Base-by-base conservation (phyloP, 805 yeast species). In the Saccharomycopsis schoenii region DNA sequence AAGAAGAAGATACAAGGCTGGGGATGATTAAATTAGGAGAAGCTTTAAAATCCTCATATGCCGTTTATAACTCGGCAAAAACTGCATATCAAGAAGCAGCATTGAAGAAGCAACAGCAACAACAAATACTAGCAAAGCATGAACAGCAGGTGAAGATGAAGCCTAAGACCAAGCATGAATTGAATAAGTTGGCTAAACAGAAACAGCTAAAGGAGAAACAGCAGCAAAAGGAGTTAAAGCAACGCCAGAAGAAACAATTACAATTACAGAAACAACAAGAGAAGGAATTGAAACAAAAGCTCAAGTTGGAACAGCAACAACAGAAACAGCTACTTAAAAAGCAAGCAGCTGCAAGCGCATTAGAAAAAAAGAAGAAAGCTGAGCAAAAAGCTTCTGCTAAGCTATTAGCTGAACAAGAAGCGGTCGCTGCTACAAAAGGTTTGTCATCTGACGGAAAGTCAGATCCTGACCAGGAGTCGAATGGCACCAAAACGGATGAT, bases 61-160 rank as follows among this genome's bases (percentile, higher is more conserved):
- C 52, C 12, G 52, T 47, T 11, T 47, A 47, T 15, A 47, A 47
- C 21, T 2, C 52, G 21, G 52, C 52, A 2, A 47, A 47, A n/a
- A 47, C 52, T 1, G 52, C 52, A 24, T 47, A 47, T 24, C 52
- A 47, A 21, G 52, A 47, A 51, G 39, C 57, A 10, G 51, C 52
- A 34, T 56, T 56, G 25, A 42, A 50, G 41, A 60, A 59, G 43
- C 64, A 62, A 57, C 65, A 63, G 60, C 65, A 57, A 34, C 64
- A 57, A 42, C 59, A 52, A 54, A 47, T 47, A 9, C 52, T 47
- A 21, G 52, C 52, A 10, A 47, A 47, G 10, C 52, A 47, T 15
- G 52, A 47, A 24, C 34, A 47, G 10, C 52, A 47, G n/a, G 52
- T 47, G 11, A 47, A 47, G 24, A 47, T 47, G 52, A 47, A 25